Percentiles rank a stretch among this genome's conserved stretches.
phyloP scores from a whole-genome alignment of 1,139 yeast species.

The Pichia sp. region DNA sequence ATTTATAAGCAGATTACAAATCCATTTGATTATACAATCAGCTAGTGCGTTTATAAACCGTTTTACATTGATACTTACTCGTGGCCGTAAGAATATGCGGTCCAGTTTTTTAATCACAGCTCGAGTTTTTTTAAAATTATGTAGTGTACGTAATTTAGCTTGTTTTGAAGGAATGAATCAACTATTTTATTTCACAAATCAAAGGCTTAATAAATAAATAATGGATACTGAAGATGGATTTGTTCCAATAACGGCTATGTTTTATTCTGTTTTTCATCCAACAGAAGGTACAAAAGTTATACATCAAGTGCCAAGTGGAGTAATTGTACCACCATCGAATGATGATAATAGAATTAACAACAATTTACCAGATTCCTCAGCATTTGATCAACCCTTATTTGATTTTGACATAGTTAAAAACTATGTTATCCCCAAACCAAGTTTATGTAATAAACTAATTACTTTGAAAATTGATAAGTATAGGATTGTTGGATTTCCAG shows the following conservation, averaged over 20 bases:
- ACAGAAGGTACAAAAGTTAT: slow-evolving; percentile 93
- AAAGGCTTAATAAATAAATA: neutral
- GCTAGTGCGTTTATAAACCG: too few relatives aligned
- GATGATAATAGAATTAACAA: slow-evolving; percentile 15
- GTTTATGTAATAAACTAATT: slow-evolving; percentile 74
- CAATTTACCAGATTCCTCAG: slow-evolving; percentile 28
- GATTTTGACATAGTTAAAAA: slow-evolving; percentile 83
- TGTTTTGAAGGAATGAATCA: too few relatives aligned
- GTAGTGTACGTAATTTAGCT: too few relatives aligned
- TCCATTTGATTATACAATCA: too few relatives aligned
- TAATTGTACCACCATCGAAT: slow-evolving; percentile 35
- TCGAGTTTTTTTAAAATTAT: too few relatives aligned
- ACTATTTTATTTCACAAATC: too few relatives aligned
- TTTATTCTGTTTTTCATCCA: slow-evolving; percentile 90
- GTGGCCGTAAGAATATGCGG: too few relatives aligned
- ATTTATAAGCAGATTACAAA: too few relatives aligned
- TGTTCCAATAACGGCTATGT: slow-evolving; percentile 77
- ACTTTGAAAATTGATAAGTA: slow-evolving; percentile 66
- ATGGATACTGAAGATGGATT: slow-evolving; percentile 43
- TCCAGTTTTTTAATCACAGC: too few relatives aligned
- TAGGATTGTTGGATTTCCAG: slow-evolving; percentile 86
- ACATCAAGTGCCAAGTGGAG: slow-evolving; percentile 79
- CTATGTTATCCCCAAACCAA: slow-evolving; percentile 90
- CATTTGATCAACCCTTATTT: slow-evolving; percentile 43
- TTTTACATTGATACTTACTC: too few relatives aligned